phyloP scores from a whole-genome alignment of 129 eudicot genomes.

The Erigeron canadensis region DNA sequence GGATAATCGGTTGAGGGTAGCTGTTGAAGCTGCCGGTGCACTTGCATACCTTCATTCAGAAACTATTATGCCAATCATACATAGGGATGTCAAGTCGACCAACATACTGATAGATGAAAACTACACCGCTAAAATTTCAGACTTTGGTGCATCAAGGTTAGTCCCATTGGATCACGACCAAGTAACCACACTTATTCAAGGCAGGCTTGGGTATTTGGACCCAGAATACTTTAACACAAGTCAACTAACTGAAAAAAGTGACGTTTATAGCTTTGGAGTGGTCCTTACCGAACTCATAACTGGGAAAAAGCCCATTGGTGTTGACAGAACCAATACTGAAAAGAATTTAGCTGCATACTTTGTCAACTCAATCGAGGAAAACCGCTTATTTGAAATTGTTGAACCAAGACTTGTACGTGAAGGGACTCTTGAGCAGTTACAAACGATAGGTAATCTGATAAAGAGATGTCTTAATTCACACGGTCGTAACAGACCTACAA shows the following conservation, averaged over 20 bases:
- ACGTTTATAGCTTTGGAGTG: constrained; percentile 45
- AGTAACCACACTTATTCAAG: constrained; percentile 4
- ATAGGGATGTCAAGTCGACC: not conserved
- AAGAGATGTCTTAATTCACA: constrained; percentile 19
- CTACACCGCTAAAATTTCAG: not conserved
- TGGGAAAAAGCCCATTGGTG: constrained; percentile 28
- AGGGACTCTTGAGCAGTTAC: constrained; percentile 43
- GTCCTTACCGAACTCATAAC: constrained; percentile 30
- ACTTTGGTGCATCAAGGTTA: constrained; percentile 1
- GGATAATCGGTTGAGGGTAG: too few species aligned
- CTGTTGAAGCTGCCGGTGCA: too few species aligned
- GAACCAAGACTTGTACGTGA: constrained; percentile 45
- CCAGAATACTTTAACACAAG: constrained; percentile 21
- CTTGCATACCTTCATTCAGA: too few species aligned
- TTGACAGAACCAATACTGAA: constrained; percentile 16
- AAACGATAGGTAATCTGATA: constrained; percentile 32
- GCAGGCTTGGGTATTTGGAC: constrained; percentile 24
- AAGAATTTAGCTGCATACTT: constrained; percentile 27
- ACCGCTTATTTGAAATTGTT: constrained; percentile 43
- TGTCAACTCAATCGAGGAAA: constrained; percentile 34
- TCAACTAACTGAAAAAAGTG: constrained; percentile 32
- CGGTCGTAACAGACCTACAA: constrained; percentile 56
- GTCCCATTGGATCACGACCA: not conserved
- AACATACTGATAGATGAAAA: not conserved
- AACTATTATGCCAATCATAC: too few species aligned